Base-by-base conservation (phyloP, 768 basidiomycete genomes). In the Lentinula boryana region DNA sequence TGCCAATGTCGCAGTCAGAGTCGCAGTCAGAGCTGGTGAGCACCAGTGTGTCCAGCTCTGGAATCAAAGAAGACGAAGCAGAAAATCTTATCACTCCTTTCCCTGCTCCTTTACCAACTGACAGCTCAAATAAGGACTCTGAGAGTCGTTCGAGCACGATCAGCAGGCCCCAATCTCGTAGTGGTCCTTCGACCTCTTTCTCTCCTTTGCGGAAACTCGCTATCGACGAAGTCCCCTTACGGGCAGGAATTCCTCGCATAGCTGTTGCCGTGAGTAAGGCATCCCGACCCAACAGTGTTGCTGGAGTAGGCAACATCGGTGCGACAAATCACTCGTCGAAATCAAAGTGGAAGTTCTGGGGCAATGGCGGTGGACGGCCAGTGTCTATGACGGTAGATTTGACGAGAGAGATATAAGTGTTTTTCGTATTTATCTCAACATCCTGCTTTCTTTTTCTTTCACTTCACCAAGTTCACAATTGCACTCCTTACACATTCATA, bases 341-440 rank as follows among this genome's bases (percentile, higher is more conserved):
- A 23, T 15, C 40, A 2, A 56, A 56, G 40, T 56, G 55, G 55
- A 56, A 43, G 41, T 56, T 56, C 16, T 56, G 55, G 55, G 55
- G 38, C 7, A 41, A 31, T 44, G 23, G 33, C 5, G 27, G 15
- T 56, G 15, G n/a, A 32, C 50, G 50, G 32, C 50, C 50, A 15
- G 31, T 51, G 10, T 51, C 50, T 5, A 27, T 56, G 38, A 43
- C 38, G 27, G 55, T 56, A 15, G 55, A 56, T 32, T 31, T 56
- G 21, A 56, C 55, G 21, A 56, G 55, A 23, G 55, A 56, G 18
- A 54, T 54, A n/a, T 54, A 54, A 13, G 10, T 12, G 6, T 15
- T 18, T 55, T 36, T 38, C 4, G 12, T 32, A 55, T 38, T 21
- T 35, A 18, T 21, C 4, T 6, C n/a, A 12, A 35, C 35, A 38